Conservation (phyloP, 2,329 filamentous ascomycete genomes). For the Aureobasidium subglaciale region DNA sequence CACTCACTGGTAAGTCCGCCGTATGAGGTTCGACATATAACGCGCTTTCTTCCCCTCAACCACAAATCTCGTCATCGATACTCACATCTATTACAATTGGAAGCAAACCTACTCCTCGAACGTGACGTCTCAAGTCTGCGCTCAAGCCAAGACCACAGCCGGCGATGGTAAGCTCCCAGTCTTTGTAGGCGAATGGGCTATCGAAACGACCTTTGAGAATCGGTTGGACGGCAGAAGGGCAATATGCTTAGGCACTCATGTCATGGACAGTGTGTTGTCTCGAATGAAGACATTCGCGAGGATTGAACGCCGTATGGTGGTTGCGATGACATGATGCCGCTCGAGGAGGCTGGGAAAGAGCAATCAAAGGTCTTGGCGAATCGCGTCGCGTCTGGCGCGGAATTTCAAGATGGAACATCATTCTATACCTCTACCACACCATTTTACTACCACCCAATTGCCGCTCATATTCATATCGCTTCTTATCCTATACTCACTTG, state of each 20-base stretch:
- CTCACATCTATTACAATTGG: constrained; percentile 25
- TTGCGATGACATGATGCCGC: no score
- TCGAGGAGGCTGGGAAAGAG: neutral
- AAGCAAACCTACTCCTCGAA: no score
- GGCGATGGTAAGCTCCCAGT: neutral
- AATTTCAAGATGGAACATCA: constrained; percentile 4
- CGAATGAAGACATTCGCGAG: no score
- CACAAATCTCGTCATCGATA: constrained; percentile 27
- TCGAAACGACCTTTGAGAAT: no score
- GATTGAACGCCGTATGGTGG: no score
- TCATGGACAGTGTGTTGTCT: no score
- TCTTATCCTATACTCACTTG: neutral
- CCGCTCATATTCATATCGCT: neutral
- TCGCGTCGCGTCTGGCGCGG: neutral
- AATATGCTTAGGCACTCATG: no score
- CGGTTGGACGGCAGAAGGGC: no score
- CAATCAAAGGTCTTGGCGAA: neutral
- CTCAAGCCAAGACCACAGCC: neutral
- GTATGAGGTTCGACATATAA: constrained; percentile 18
- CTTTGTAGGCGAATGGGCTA: no score
- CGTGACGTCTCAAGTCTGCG: no score
- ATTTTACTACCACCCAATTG: neutral
- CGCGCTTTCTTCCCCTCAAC: constrained; percentile 21
- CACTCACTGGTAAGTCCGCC: constrained; percentile 22
- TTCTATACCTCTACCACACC: constrained; percentile 1